A percentile compares a stretch with the other conserved stretches of the same genome.
These are phyloP conservation scores for Vitis labrusca DNA, from an alignment of 164 flowering plant species.

Conservation along the genomic window DNA sequence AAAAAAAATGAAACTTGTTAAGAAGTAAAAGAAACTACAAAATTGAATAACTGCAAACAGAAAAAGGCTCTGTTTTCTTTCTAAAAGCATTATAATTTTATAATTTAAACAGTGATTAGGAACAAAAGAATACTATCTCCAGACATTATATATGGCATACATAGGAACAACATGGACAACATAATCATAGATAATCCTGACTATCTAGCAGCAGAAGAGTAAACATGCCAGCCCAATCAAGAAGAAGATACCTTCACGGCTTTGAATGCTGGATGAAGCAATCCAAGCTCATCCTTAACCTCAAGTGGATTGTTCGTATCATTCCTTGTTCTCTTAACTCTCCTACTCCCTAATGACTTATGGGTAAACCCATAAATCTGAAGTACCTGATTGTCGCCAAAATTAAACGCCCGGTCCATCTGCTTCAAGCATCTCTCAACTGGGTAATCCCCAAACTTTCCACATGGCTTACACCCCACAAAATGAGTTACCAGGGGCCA, in stretches of 20 bases:
- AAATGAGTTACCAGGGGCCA: slow-evolving; percentile 50
- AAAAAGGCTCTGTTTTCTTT: slow-evolving; percentile 8
- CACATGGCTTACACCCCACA: slow-evolving; percentile 51
- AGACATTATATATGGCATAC: slow-evolving; percentile 1
- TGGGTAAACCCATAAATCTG: slow-evolving; percentile 39
- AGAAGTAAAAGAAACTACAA: neutral
- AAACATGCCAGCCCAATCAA: neutral
- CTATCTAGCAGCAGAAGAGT: neutral
- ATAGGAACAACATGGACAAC: slow-evolving; percentile 6
- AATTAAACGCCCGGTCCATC: slow-evolving; percentile 44
- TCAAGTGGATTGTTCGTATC: slow-evolving; percentile 31
- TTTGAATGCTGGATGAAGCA: slow-evolving; percentile 33
- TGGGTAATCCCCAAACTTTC: slow-evolving; percentile 42
- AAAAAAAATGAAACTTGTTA: neutral
- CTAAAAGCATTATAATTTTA: slow-evolving; percentile 7
- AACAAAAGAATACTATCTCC: slow-evolving; percentile 28
- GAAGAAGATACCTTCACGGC: slow-evolving; percentile 28
- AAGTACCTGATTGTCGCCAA: slow-evolving; percentile 43
- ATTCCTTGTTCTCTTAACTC: slow-evolving; percentile 31
- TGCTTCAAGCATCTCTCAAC: slow-evolving; percentile 43
- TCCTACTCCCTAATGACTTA: slow-evolving; percentile 28
- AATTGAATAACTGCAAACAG: neutral
- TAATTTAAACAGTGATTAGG: slow-evolving; percentile 4
- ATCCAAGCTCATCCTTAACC: slow-evolving; percentile 27
- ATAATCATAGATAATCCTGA: neutral